Percentiles rank a stretch among this genome's conserved stretches.
Evolutionary conservation across 2,329 filamentous ascomycete genomes (phyloP).

Genomic region (Colletotrichum sp.): DNA sequence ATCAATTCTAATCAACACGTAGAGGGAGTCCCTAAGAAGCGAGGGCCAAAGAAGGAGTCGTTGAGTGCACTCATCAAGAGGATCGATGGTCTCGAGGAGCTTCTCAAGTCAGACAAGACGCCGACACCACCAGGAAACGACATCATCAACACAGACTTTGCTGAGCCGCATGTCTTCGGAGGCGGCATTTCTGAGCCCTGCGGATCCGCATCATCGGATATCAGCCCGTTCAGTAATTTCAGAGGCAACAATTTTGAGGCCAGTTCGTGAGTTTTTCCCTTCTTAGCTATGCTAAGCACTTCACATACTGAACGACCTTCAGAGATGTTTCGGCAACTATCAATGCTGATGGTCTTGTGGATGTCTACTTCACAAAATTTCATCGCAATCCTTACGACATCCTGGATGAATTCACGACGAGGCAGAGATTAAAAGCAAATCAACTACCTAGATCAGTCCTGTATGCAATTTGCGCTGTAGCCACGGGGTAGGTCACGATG

Average conservation of each 20-base stretch:
- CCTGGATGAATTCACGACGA: not conserved
- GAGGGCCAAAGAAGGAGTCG: conserved; percentile 14
- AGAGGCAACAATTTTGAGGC: not conserved
- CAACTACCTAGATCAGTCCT: not conserved
- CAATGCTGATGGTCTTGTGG: conserved; percentile 4
- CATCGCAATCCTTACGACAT: conserved; percentile 7
- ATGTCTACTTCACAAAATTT: conserved; percentile 10
- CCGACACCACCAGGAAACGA: conserved; percentile 5
- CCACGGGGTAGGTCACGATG: not conserved
- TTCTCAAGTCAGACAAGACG: conserved; percentile 14
- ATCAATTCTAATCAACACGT: not conserved
- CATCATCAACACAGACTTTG: not conserved
- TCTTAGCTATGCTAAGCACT: not conserved
- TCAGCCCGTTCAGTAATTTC: not conserved
- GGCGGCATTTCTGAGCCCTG: not conserved
- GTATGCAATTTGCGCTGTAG: conserved; percentile 8
- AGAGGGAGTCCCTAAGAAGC: conserved; percentile 11
- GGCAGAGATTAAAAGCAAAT: not conserved
- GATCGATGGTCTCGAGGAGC: conserved; percentile 16
- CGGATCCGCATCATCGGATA: not conserved
- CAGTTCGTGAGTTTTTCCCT: not conserved
- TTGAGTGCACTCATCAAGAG: conserved; percentile 10
- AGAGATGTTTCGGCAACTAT: not conserved
- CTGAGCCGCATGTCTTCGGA: not conserved
- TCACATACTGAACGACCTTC: not conserved